These are phyloP conservation scores for Begonia fuchsioides DNA, from an alignment of 306 rosid genomes.

Conservation along the genomic window DNA sequence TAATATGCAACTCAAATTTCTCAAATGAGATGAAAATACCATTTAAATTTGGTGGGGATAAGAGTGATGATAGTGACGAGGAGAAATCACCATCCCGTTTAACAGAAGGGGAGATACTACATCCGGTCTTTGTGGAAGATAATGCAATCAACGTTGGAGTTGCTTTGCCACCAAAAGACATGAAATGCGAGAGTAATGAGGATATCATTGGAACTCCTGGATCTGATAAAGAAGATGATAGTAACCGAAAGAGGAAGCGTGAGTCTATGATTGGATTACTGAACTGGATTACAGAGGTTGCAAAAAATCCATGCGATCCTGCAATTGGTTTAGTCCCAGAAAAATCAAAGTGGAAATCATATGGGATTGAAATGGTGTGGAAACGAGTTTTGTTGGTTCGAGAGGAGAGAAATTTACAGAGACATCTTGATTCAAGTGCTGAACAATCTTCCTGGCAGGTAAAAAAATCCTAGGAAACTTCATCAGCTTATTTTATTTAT, in stretches of 20 bases:
- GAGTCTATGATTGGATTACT: conserved; percentile 26
- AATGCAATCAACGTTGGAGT: conserved; percentile 14
- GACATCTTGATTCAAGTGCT: conserved; percentile 18
- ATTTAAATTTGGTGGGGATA: not conserved
- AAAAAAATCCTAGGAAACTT: conserved; percentile 2
- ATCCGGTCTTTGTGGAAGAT: conserved; percentile 6
- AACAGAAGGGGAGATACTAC: not conserved
- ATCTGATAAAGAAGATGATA: conserved; percentile 7
- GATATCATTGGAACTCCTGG: conserved; percentile 19
- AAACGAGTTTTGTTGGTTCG: conserved; percentile 53
- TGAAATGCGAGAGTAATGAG: conserved; percentile 3
- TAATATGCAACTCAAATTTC: conserved; percentile 7
- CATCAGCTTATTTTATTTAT: no score
- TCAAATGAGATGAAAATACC: conserved; percentile 15
- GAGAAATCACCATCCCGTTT: conserved; percentile 13
- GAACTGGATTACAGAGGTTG: conserved; percentile 37
- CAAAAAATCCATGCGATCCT: conserved; percentile 51
- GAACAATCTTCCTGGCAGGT: conserved; percentile 53
- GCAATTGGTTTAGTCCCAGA: no score
- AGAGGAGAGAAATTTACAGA: conserved; percentile 38
- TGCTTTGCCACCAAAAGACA: conserved; percentile 10
- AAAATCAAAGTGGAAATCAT: conserved; percentile 43
- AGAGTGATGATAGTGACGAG: conserved; percentile 7
- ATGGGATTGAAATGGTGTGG: conserved; percentile 32
- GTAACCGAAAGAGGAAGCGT: conserved; percentile 23